phyloP scores from a whole-genome alignment of 2,329 filamentous ascomycete genomes.

The Talaromyces sp. region DNA sequence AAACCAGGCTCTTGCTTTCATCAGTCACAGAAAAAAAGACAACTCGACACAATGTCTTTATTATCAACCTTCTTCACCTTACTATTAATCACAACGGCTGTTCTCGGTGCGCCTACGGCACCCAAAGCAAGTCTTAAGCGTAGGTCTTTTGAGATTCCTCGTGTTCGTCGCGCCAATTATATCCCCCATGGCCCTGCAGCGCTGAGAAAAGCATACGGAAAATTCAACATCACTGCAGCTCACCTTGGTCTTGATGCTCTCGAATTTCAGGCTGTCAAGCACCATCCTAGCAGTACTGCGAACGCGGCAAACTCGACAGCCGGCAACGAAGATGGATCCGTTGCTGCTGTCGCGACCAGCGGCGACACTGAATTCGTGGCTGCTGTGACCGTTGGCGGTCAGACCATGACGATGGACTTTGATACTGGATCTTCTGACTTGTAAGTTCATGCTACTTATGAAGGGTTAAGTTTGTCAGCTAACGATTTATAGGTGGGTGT shows the following conservation, averaged over 20 bases:
- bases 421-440: slow-evolving; percentile 74
- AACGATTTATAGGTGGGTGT: slow-evolving; percentile 57
- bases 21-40: not conserved
- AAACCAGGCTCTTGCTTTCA: not conserved
- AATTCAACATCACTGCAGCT: slow-evolving; percentile 58
- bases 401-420: slow-evolving; percentile 67
- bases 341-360: slow-evolving; percentile 58
- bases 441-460: slow-evolving; percentile 32
- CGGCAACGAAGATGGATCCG: slow-evolving; percentile 17
- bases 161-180: slow-evolving; percentile 56
- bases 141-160: slow-evolving; percentile 60
- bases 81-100: slow-evolving; percentile 32
- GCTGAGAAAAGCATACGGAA: slow-evolving; percentile 64
- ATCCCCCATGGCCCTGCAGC: slow-evolving; percentile 58
- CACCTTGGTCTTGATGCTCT: slow-evolving; percentile 39
- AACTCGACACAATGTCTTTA: slow-evolving; percentile 27
- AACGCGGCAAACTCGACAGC: slow-evolving; percentile 5
- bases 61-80: slow-evolving; percentile 27
- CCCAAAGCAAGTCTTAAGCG: slow-evolving; percentile 27
- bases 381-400: slow-evolving; percentile 66
- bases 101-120: slow-evolving; percentile 31
- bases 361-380: slow-evolving; percentile 68
- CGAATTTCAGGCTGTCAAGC: slow-evolving; percentile 33
- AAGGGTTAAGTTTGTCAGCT: not conserved
- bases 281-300: slow-evolving; percentile 17